Conservation (phyloP, 2,329 filamentous ascomycete genomes). For the Arthroderma uncinatum region DNA sequence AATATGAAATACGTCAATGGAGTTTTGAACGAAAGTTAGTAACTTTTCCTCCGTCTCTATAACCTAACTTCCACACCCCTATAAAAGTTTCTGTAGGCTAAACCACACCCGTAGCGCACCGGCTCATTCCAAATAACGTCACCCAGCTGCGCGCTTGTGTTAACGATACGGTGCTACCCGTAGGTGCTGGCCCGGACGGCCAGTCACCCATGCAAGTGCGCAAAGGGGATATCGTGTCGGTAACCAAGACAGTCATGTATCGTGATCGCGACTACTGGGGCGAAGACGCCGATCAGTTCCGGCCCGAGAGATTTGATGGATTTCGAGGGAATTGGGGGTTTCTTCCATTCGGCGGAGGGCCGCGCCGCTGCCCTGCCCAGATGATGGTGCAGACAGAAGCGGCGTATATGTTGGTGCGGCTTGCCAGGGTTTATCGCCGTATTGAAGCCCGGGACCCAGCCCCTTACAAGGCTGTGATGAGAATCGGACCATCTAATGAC, state of each 20-base stretch:
- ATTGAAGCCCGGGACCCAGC: too few species aligned
- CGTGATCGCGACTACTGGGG: constrained; percentile 30
- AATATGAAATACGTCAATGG: constrained; percentile 9
- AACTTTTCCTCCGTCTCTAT: background rate
- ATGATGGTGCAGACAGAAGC: constrained; percentile 3
- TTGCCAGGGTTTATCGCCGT: too few species aligned
- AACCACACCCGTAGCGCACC: constrained; percentile 4
- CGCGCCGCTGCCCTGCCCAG: constrained; percentile 7
- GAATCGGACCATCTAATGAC: too few species aligned
- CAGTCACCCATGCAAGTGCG: constrained; percentile 22
- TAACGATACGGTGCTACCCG: constrained; percentile 18
- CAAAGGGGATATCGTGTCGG: constrained; percentile 22
- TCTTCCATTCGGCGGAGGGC: constrained; percentile 9
- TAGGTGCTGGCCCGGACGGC: constrained; percentile 18
- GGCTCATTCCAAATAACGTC: constrained; percentile 11
- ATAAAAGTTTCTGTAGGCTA: background rate
- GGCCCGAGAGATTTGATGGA: constrained; percentile 16
- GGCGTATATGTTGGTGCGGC: too few species aligned
- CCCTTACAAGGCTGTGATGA: too few species aligned
- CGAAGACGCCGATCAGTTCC: constrained; percentile 21
- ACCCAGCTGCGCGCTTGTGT: constrained; percentile 11
- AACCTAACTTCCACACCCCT: too few species aligned
- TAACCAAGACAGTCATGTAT: constrained; percentile 28
- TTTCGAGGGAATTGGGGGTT: constrained; percentile 3
- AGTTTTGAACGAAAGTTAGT: constrained; percentile 12